Evolutionary conservation across 371 early-diverging fungal genomes (phyloP).

Genomic region (Mucor velutinosus): DNA sequence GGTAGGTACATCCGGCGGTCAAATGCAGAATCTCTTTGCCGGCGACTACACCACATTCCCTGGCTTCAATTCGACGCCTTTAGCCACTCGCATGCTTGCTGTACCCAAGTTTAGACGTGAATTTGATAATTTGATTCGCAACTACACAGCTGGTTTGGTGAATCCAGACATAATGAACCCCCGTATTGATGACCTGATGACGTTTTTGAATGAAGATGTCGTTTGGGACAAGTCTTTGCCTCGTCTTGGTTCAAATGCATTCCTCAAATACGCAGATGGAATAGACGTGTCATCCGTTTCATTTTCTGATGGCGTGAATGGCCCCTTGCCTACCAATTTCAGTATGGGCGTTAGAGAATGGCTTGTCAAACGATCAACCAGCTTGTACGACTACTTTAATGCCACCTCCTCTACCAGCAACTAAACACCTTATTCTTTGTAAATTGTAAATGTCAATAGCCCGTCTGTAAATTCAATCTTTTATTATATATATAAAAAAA

Average conservation of each 20-base stretch:
- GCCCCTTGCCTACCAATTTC: constrained; percentile 3
- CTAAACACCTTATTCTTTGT: too few species aligned
- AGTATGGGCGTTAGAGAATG: constrained; percentile 20
- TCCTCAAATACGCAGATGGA: too few species aligned
- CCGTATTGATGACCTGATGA: constrained; percentile 16
- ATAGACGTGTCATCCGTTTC: not conserved
- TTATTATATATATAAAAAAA: too few species aligned
- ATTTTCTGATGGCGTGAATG: constrained; percentile 13
- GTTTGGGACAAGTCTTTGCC: constrained; percentile 29
- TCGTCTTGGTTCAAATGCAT: constrained; percentile 5
- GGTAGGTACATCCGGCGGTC: not conserved
- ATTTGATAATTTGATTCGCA: constrained; percentile 12
- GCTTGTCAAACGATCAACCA: constrained; percentile 4
- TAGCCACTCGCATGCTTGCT: constrained; percentile 22
- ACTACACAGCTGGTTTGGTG: constrained; percentile 8
- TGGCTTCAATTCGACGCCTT: constrained; percentile 20
- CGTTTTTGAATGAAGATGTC: constrained; percentile 26
- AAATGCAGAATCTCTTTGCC: constrained; percentile 5
- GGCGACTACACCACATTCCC: constrained; percentile 30
- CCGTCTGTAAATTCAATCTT: too few species aligned
- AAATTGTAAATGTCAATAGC: too few species aligned
- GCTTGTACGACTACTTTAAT: constrained; percentile 6
- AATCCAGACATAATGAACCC: constrained; percentile 6
- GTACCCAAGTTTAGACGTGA: constrained; percentile 19
- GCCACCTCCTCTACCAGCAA: too few species aligned